phyloP scores from a whole-genome alignment of 2,329 filamentous ascomycete species.

The Fusarium sambucinum region DNA sequence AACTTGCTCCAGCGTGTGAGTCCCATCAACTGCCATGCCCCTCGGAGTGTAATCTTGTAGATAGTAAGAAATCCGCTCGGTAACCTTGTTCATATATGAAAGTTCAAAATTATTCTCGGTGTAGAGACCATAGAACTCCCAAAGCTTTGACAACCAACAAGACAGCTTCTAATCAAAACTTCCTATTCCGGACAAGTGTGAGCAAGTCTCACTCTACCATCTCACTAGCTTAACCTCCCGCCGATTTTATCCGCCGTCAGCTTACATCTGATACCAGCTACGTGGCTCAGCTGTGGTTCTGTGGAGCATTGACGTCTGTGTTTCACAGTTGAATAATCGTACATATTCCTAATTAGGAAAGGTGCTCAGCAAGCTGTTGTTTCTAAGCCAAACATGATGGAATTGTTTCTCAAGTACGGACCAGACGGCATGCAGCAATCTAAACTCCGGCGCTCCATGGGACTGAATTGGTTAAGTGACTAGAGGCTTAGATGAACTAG shows the following conservation, averaged over 20 bases:
- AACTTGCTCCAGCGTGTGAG: not conserved
- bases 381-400: not conserved
- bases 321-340: not conserved
- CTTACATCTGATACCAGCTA: not conserved
- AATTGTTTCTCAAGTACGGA: not conserved
- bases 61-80: too few species aligned
- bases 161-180: not conserved
- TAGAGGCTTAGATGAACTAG: not conserved
- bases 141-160: not conserved
- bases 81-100: not conserved
- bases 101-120: not conserved
- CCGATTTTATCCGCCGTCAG: not conserved
- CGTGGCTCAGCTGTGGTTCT: not conserved
- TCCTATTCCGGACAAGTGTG: not conserved
- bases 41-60: accelerated
- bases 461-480: not conserved
- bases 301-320: not conserved
- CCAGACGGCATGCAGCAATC: too few species aligned
- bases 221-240: not conserved
- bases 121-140: not conserved
- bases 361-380: not conserved
- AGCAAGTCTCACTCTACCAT: not conserved
- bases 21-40: not conserved
- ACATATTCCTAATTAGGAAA: not conserved
- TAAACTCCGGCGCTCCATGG: not conserved